phyloP scores from a whole-genome alignment of 1,139 yeast genomes.

The Suhomyces taliae region DNA sequence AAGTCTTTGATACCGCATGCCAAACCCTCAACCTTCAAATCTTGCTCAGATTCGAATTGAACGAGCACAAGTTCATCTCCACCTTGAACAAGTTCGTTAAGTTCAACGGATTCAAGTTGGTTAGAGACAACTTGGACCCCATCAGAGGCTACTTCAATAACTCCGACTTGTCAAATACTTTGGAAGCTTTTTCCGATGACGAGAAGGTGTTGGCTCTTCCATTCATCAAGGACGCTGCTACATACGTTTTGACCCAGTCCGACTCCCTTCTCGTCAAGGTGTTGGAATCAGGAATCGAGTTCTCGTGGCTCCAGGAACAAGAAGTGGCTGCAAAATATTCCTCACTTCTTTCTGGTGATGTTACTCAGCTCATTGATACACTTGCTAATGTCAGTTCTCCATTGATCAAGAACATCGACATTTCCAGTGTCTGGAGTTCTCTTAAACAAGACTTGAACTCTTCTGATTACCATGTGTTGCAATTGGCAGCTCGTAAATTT shows the following conservation, averaged over 20 bases:
- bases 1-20: constrained; percentile 47
- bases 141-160: constrained; percentile 21
- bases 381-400: not conserved
- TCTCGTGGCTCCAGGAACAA: constrained; percentile 1
- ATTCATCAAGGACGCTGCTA: constrained; percentile 12
- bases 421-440: constrained; percentile 12
- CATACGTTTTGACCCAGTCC: constrained; percentile 8
- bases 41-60: constrained; percentile 32
- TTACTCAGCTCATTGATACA: not conserved
- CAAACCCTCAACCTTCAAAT: constrained; percentile 54
- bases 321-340: not conserved
- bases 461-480: constrained; percentile 27
- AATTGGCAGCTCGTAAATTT: constrained; percentile 30
- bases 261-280: constrained; percentile 8
- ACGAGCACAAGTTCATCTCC: constrained; percentile 26
- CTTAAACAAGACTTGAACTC: constrained; percentile 27
- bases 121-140: constrained; percentile 32
- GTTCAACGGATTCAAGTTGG: constrained; percentile 38
- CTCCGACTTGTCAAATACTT: not conserved
- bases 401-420: not conserved
- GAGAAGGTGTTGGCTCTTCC: constrained; percentile 6
- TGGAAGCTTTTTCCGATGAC: constrained; percentile 4
- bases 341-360: not conserved
- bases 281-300: constrained; percentile 10
- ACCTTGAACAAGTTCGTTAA: constrained; percentile 42